Evolutionary conservation across 192 early-diverging fungal species (phyloP).

Genomic region (Podila clonocystis): DNA sequence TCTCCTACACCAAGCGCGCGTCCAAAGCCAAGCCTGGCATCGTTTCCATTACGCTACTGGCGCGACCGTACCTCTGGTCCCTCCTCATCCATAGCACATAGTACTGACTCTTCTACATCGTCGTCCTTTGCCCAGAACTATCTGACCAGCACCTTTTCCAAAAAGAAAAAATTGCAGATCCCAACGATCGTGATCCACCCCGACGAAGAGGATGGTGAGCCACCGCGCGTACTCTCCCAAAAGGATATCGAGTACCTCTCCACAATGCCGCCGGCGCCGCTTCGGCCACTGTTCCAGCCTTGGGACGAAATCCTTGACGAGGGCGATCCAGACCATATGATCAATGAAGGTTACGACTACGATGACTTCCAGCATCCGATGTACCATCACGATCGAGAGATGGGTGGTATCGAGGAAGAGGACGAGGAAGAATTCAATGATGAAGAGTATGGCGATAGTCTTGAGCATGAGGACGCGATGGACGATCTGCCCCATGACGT

Average conservation of each 20-base stretch:
- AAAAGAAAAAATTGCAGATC: conserved; percentile 32
- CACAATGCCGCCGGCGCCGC: conserved; percentile 29
- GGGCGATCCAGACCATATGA: conserved; percentile 11
- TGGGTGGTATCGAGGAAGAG: not conserved
- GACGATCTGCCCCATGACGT: not conserved
- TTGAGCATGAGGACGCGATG: not conserved
- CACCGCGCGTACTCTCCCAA: conserved; percentile 16
- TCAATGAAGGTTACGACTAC: conserved; percentile 4
- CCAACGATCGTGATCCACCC: conserved; percentile 45
- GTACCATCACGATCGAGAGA: not conserved
- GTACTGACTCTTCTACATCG: not conserved
- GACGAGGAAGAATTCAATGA: not conserved
- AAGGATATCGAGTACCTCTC: conserved; percentile 43
- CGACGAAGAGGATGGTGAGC: conserved; percentile 41
- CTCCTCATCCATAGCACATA: not conserved
- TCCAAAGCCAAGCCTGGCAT: conserved; percentile 15
- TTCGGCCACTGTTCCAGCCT: conserved; percentile 21
- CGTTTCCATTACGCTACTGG: conserved; percentile 23
- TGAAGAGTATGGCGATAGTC: not conserved
- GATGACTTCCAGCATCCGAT: not conserved
- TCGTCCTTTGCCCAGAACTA: conserved; percentile 24
- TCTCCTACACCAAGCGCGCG: not conserved
- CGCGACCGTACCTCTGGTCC: conserved; percentile 5
- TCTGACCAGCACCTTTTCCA: conserved; percentile 12
- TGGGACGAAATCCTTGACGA: conserved; percentile 21